Evolutionary conservation across 2,329 filamentous ascomycete species (phyloP), one percentile per base, ranked within the genome.

Genomic region (Calonectria honghensis): DNA sequence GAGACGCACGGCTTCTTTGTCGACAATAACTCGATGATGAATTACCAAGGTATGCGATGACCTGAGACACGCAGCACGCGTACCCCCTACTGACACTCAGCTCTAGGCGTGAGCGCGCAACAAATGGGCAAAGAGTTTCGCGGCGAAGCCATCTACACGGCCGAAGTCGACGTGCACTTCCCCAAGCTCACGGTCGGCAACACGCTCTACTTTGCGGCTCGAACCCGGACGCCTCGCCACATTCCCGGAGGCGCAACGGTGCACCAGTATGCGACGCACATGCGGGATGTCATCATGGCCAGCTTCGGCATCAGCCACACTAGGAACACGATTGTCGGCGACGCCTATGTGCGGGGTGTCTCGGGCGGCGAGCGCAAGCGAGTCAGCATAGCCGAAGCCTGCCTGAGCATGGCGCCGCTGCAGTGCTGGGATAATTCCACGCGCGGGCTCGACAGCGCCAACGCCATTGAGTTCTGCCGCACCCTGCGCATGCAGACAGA

Each of bases 241-340:
- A 85, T 91, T 5, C 79, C 77, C 0, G 76, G 77, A 0, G 80
- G 78, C 0, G 75, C 78, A 2, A 73, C 73, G 0, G 76, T 78
- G 0, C n/a, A 67, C 0, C 37, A 79, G 18, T 76, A 75, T 10
- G 77, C 81, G 6, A 81, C 79, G 73, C 78, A 80, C 75, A 63
- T 63, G 57, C 80, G 80, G 10, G 89, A 92, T 65, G 93, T 93
- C 0, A 85, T 96, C 70, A 85, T 96, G 82, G 93, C 92, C 79
- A 94, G 96, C 85, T 96, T 96, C 75, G 94, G 93, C 3, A 95
- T 96, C 72, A 89, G 87, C 7, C 94, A 96, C 79, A 95, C 94
- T 0, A 91, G 91, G 77, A 89, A 94, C 78, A 96, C 94, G 0
- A 87, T 91, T 0, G 94, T 96, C 2, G 94, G 94, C 18, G 91